phyloP scores from a whole-genome alignment of 345 rosid species.

The Bruguiera sexangula region DNA sequence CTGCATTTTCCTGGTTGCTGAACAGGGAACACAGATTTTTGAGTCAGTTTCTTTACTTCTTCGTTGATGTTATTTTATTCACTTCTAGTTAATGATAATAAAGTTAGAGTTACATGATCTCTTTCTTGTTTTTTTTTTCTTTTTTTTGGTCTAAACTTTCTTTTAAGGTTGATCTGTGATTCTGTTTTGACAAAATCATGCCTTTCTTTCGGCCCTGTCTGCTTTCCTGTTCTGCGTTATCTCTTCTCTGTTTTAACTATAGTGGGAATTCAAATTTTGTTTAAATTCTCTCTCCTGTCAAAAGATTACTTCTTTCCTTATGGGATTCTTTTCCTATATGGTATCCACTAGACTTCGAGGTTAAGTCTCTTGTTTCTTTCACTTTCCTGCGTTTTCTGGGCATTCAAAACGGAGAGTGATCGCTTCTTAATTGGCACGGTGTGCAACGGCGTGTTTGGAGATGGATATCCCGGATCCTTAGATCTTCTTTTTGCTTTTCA shows the following conservation, averaged over 20 bases:
- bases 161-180: slow-evolving; percentile 18
- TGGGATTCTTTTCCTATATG: slow-evolving; percentile 6
- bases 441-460: not conserved
- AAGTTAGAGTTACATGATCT: slow-evolving; percentile 27
- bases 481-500: slow-evolving; percentile 10
- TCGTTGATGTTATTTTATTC: not conserved
- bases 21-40: not conserved
- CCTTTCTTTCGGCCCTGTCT: slow-evolving; percentile 44
- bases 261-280: slow-evolving; percentile 35
- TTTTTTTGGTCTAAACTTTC: too few relatives aligned
- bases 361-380: not conserved
- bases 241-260: slow-evolving; percentile 26
- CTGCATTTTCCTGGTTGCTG: not conserved
- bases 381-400: slow-evolving; percentile 4
- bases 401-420: not conserved
- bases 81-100: slow-evolving; percentile 2
- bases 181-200: slow-evolving; percentile 39
- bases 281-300: slow-evolving; percentile 11
- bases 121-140: not conserved
- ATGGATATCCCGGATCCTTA: not conserved
- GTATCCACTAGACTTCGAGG: not conserved
- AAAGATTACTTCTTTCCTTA: slow-evolving; percentile 2
- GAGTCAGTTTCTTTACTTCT: too few relatives aligned
- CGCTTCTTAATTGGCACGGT: not conserved
- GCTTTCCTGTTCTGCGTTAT: slow-evolving; percentile 41